Evolutionary conservation across 2,329 filamentous ascomycete species (phyloP), one percentile per base, ranked within the genome.

Genomic region (Alternaria sp.): DNA sequence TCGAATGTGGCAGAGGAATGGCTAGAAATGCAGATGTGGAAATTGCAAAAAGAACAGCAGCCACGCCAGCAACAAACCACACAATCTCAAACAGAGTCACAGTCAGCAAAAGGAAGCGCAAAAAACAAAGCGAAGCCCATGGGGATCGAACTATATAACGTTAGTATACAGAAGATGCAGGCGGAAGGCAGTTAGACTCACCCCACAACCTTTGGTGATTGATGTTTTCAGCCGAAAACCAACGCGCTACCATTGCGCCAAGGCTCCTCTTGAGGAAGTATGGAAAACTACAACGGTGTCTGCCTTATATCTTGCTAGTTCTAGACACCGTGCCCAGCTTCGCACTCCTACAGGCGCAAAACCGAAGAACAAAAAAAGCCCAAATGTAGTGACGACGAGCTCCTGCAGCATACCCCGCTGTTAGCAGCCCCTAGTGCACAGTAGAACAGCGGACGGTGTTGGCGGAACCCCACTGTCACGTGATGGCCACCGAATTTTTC

Each of bases 231-330:
- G 52, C 65, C 65, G 65, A 68, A 68, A 68, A 68, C 65, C 65
- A 68, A 68, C 65, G 65, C 65, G 63, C 61, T 65, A 65, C 65
- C 65, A 68, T 68, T 68, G 65, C 65, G 65, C 65, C 65, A 68
- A 65, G 62, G 63, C 62, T 63, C 64, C 64, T 54, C 28, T 58
- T 58, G 45, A 17, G 56, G 54, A 40, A 44, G 37, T 55, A 42
- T 58, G 45, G 56, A 58, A 51, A 21, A 55, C 56, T 58, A 51
- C 14, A 13, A 26, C 52, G 10, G 23, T 26, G 42, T 55, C 11
- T 29, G 34, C 37, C 10, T 9, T 21, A 41, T 45, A 45, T 51
- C 42, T 49, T 13, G 31, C 37, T 17, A 6, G 28, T 34, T 7
- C 24, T 3, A 5, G 3, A n/a, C 21, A n/a, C 39, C 8, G n/a